These are phyloP conservation scores for Erigeron canadensis DNA, from an alignment of 129 eudicot species.

Conservation along the genomic window DNA sequence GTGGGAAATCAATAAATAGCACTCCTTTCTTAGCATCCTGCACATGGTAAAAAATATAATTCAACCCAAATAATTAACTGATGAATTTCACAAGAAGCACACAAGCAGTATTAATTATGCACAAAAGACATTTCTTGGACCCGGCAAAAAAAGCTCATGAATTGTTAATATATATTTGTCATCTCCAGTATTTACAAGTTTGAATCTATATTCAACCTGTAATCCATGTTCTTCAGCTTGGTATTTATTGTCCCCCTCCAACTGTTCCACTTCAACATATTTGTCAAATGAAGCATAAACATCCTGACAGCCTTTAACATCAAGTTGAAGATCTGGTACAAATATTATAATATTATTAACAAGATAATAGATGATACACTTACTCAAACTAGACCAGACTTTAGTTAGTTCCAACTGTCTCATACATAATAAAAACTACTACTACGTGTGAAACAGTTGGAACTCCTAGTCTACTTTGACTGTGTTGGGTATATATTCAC, in stretches of 20 bases:
- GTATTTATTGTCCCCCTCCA: slow-evolving; percentile 95
- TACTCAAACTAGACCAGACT: slow-evolving; percentile 3
- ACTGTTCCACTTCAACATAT: slow-evolving; percentile 96
- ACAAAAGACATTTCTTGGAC: not conserved
- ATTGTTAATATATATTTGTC: not conserved
- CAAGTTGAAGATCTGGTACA: slow-evolving; percentile 90
- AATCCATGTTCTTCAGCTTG: slow-evolving; percentile 90
- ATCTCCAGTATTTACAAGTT: not conserved
- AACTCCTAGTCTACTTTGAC: slow-evolving; percentile 4
- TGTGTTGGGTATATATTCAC: slow-evolving; percentile 5
- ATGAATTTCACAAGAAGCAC: slow-evolving; percentile 5
- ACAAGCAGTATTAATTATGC: slow-evolving; percentile 12
- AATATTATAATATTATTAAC: slow-evolving; percentile 15
- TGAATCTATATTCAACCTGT: slow-evolving; percentile 53
- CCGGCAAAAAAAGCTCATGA: not conserved
- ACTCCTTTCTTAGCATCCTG: slow-evolving; percentile 89
- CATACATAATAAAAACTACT: not conserved
- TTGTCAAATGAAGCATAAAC: slow-evolving; percentile 98
- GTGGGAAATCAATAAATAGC: slow-evolving; percentile 76
- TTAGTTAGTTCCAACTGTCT: slow-evolving; percentile 6
- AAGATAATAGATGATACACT: not conserved
- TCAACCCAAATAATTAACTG: not conserved
- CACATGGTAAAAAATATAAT: slow-evolving; percentile 15
- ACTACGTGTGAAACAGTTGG: slow-evolving; percentile 14
- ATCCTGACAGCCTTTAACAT: slow-evolving; percentile 96